Evolutionary conservation across 805 yeast species (phyloP).

Genomic region (Priceomyces carsonii): DNA sequence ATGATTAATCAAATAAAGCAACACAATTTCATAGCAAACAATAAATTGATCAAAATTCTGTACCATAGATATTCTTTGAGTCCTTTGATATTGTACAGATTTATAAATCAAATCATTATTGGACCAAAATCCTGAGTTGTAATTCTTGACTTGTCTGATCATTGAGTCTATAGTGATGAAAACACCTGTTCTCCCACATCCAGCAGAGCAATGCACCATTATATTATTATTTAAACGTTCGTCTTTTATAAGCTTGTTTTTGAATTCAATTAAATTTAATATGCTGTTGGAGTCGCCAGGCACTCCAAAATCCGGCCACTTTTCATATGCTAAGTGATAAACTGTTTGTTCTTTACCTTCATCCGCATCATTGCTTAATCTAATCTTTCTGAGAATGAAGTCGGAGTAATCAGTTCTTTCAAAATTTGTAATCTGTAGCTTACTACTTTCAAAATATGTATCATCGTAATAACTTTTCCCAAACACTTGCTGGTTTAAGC

Average conservation of each 20-base stretch:
- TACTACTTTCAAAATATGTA: slow-evolving; percentile 15
- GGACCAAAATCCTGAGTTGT: slow-evolving; percentile 18
- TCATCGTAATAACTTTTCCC: slow-evolving; percentile 20
- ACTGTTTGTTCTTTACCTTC: slow-evolving; percentile 14
- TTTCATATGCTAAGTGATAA: slow-evolving; percentile 40
- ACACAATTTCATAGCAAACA: slow-evolving; percentile 68
- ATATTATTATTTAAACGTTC: slow-evolving; percentile 12
- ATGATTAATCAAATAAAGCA: slow-evolving; percentile 19
- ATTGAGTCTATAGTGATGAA: slow-evolving; percentile 48
- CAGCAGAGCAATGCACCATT: slow-evolving; percentile 59
- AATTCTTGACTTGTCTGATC: slow-evolving; percentile 12
- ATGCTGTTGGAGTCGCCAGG: slow-evolving; percentile 34
- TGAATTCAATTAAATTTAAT: slow-evolving; percentile 31
- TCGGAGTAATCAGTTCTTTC: slow-evolving; percentile 10
- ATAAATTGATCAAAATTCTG: slow-evolving; percentile 76
- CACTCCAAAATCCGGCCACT: slow-evolving; percentile 52
- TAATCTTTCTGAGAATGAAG: slow-evolving; percentile 18
- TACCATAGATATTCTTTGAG: slow-evolving; percentile 81
- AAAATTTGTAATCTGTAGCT: slow-evolving; percentile 12
- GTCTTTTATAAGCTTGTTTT: slow-evolving; percentile 24
- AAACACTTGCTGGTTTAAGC: slow-evolving; percentile 32
- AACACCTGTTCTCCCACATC: slow-evolving; percentile 60
- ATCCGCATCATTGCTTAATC: slow-evolving; percentile 11
- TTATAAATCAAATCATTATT: slow-evolving; percentile 58
- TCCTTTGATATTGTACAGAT: slow-evolving; percentile 64